Evolutionary conservation across 148 eudicot species (phyloP).

Genomic region (Diospyros lotus): DNA sequence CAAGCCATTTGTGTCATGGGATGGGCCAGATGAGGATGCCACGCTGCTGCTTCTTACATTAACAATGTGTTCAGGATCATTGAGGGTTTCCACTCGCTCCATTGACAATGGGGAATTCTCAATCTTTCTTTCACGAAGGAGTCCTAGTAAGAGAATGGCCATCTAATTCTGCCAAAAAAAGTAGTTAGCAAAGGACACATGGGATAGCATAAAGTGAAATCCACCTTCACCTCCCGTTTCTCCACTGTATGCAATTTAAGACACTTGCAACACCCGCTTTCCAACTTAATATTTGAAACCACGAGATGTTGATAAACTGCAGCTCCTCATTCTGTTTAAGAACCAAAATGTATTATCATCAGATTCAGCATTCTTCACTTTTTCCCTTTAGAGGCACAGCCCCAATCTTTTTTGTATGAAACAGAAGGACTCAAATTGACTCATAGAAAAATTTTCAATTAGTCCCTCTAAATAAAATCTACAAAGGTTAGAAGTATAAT

Average conservation of each 20-base stretch:
- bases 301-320: constrained; percentile 2
- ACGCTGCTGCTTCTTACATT: constrained; percentile 49
- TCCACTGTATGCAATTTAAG: not conserved
- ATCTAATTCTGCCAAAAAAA: constrained; percentile 38
- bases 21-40: constrained; percentile 48
- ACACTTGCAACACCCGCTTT: not conserved
- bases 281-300: constrained; percentile 3
- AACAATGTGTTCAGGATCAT: constrained; percentile 40
- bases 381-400: not conserved
- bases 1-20: constrained; percentile 45
- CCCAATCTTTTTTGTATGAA: not conserved
- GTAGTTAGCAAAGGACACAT: constrained; percentile 36
- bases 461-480: no score
- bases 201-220: constrained; percentile 14
- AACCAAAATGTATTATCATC: constrained; percentile 10
- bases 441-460: no score
- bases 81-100: constrained; percentile 57
- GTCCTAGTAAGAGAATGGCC: constrained; percentile 47
- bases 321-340: constrained; percentile 10
- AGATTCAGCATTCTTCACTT: not conserved
- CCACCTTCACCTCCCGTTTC: constrained; percentile 4
- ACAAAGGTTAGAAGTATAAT: no score
- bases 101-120: constrained; percentile 38
- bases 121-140: constrained; percentile 36
- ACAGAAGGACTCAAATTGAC: no score